Evolutionary conservation across 768 basidiomycete species (phyloP).

Genomic region (Serendipita vermifera): DNA sequence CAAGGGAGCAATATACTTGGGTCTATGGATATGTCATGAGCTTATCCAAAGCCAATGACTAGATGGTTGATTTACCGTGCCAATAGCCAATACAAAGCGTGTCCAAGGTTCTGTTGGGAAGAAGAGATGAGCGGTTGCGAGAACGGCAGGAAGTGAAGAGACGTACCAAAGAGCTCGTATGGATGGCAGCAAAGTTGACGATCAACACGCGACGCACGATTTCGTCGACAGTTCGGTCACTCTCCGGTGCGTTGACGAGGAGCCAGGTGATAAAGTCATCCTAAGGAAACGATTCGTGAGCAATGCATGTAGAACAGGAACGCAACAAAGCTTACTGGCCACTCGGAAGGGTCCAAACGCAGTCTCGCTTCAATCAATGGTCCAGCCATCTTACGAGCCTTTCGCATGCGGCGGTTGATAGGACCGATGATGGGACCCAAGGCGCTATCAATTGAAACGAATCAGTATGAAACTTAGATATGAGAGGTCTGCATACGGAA

Average conservation of each 20-base stretch:
- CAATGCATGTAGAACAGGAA: no score
- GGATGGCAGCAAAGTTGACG: constrained; percentile 32
- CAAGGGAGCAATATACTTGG: constrained; percentile 27
- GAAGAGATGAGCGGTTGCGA: background rate
- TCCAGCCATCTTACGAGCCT: no score
- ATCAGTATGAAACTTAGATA: background rate
- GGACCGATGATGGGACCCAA: no score
- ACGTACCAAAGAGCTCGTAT: constrained; percentile 21
- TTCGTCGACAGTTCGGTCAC: constrained; percentile 23
- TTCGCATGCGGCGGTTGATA: no score
- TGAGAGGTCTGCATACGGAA: no score
- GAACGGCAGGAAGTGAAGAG: background rate
- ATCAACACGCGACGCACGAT: constrained; percentile 25
- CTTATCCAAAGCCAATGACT: background rate
- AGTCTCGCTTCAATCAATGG: no score
- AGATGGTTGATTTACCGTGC: background rate
- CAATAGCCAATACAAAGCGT: background rate
- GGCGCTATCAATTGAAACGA: background rate
- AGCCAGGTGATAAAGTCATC: constrained; percentile 38
- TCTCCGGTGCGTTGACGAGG: constrained; percentile 26
- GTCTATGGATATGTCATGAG: constrained; percentile 8
- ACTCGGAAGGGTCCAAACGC: background rate
- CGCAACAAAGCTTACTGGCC: background rate
- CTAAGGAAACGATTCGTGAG: no score
- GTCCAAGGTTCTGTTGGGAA: background rate